These are phyloP conservation scores for Pachysandra terminalis DNA, from an alignment of 164 flowering plant species.

Conservation along the genomic window DNA sequence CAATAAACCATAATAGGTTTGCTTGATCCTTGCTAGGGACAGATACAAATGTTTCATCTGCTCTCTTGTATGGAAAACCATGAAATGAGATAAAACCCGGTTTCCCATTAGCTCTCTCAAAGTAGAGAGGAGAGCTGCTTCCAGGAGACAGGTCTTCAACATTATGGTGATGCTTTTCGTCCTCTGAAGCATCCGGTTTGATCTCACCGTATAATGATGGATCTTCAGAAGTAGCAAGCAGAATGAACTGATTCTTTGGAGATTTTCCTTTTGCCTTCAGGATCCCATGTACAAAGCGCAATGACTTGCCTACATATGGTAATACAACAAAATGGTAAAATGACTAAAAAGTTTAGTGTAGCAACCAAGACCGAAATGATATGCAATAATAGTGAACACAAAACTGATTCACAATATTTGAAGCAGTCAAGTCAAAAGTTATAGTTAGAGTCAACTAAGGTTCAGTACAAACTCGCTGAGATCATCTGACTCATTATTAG, in stretches of 20 bases:
- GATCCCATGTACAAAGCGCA: slow-evolving; percentile 20
- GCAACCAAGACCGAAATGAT: too few relatives aligned
- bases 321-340: slow-evolving; percentile 11
- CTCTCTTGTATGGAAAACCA: slow-evolving; percentile 32
- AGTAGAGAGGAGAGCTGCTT: slow-evolving; percentile 20
- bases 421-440: background rate
- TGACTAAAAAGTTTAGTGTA: background rate
- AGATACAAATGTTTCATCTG: slow-evolving; percentile 21
- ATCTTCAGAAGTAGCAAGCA: slow-evolving; percentile 44
- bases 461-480: background rate
- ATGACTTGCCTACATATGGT: slow-evolving; percentile 25
- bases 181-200: slow-evolving; percentile 29
- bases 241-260: slow-evolving; percentile 24
- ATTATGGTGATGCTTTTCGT: slow-evolving; percentile 21
- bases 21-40: slow-evolving; percentile 26
- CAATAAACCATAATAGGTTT: slow-evolving; percentile 60
- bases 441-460: background rate
- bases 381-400: too few relatives aligned
- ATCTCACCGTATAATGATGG: slow-evolving; percentile 30
- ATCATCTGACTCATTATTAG: background rate
- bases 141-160: slow-evolving; percentile 29
- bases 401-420: background rate
- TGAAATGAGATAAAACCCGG: slow-evolving; percentile 83
- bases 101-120: slow-evolving; percentile 52
- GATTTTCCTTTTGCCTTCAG: slow-evolving; percentile 19